These are phyloP conservation scores for Mycena albidolilacea DNA, from an alignment of 768 basidiomycete species.

Conservation along the genomic window DNA sequence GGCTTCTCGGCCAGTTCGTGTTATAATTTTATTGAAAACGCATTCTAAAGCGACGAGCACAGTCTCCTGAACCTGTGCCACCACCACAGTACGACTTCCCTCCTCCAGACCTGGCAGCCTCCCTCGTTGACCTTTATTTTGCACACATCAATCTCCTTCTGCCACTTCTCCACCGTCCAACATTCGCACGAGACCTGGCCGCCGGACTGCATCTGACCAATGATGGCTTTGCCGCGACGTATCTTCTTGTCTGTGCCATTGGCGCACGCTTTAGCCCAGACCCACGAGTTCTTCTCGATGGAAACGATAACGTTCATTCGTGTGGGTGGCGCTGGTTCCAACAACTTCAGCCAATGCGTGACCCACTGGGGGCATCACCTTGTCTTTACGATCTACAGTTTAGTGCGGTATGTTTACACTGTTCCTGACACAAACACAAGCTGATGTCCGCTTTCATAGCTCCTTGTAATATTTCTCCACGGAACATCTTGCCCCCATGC, in stretches of 20 bases:
- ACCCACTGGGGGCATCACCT: conserved; percentile 70
- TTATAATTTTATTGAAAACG: conserved; percentile 4
- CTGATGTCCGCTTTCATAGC: conserved; percentile 47
- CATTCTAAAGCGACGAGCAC: conserved; percentile 35
- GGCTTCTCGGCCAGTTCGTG: conserved; percentile 61
- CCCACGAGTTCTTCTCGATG: conserved; percentile 67
- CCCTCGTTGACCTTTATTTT: conserved; percentile 81
- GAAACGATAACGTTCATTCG: conserved; percentile 57
- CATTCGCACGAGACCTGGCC: conserved; percentile 69
- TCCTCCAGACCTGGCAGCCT: conserved; percentile 63
- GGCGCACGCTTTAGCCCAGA: conserved; percentile 75
- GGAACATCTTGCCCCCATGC: conserved; percentile 66
- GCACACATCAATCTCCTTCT: conserved; percentile 63
- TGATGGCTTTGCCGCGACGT: conserved; percentile 59
- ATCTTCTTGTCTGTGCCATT: conserved; percentile 70
- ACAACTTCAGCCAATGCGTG: conserved; percentile 75
- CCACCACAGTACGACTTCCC: conserved; percentile 61
- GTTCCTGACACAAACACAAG: not conserved
- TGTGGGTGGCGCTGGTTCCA: conserved; percentile 78
- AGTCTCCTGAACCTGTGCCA: conserved; percentile 30
- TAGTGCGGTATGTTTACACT: conserved; percentile 66
- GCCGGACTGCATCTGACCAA: conserved; percentile 68
- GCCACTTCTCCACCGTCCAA: conserved; percentile 82
- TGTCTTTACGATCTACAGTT: conserved; percentile 82
- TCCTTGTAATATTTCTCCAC: conserved; percentile 64